These are phyloP conservation scores for Fraxinus sp. DNA, from an alignment of 305 asterid genomes.

Conservation along the genomic window DNA sequence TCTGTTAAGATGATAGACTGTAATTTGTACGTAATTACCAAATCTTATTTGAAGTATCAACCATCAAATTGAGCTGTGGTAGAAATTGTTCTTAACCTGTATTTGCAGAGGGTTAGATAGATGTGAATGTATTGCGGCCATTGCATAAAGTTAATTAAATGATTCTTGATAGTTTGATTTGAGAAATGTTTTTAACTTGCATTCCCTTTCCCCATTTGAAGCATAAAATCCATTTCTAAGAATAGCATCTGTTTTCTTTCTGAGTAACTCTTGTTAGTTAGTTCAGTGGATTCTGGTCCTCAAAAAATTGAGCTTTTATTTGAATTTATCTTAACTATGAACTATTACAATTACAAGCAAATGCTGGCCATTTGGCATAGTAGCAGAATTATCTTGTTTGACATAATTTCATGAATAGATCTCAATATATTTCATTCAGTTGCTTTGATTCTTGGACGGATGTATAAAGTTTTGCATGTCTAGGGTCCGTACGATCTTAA, in stretches of 20 bases:
- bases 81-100: conserved; percentile 2
- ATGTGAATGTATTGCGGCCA: neutral
- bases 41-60: neutral
- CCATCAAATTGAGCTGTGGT: neutral
- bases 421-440: neutral
- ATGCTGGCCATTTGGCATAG: conserved; percentile 1
- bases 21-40: neutral
- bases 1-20: conserved; percentile 4
- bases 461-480: neutral
- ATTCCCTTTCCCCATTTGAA: neutral
- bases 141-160: neutral
- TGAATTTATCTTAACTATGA: neutral
- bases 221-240: neutral
- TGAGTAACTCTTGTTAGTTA: neutral
- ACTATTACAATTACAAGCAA: neutral
- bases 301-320: neutral
- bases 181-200: conserved; percentile 11
- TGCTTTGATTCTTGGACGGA: neutral
- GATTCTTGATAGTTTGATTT: neutral
- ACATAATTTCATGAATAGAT: neutral
- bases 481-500: neutral
- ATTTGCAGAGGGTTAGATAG: neutral
- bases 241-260: neutral
- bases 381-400: neutral
- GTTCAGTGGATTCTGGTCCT: neutral